Evolutionary conservation across 352 stramenopile species (phyloP).

Genomic region (Pythium monospermum): DNA sequence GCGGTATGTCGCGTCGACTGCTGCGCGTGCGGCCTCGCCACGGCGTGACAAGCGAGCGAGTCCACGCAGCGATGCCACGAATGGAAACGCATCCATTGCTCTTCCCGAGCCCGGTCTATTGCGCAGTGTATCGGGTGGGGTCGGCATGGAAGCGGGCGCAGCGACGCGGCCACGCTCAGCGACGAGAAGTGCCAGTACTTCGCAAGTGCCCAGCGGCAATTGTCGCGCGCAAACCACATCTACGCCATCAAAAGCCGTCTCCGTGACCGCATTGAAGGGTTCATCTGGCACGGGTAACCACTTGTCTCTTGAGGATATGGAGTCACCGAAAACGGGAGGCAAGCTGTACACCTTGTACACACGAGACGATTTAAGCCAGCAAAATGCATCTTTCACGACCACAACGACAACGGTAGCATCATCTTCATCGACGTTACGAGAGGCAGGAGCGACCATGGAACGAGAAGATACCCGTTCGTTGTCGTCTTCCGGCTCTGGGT

Average conservation of each 20-base stretch:
- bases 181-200: conserved; percentile 20
- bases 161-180: conserved; percentile 12
- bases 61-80: neutral
- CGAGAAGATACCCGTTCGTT: conserved; percentile 7
- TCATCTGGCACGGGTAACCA: too few relatives aligned
- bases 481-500: conserved; percentile 18
- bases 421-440: neutral
- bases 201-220: neutral
- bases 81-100: neutral
- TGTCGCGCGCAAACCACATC: neutral
- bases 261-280: too few relatives aligned
- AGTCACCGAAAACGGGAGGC: neutral
- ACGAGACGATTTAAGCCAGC: conserved; percentile 15
- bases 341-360: conserved; percentile 20
- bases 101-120: conserved; percentile 9
- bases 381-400: too few relatives aligned
- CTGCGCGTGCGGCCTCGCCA: conserved; percentile 9
- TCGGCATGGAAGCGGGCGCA: neutral
- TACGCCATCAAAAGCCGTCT: too few relatives aligned
- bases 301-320: conserved; percentile 1
- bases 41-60: conserved; percentile 2
- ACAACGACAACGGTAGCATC: too few relatives aligned
- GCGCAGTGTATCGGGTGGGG: conserved; percentile 16
- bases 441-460: neutral
- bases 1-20: conserved; percentile 6